A percentile compares a stretch with the other conserved stretches of the same genome.
These are phyloP conservation scores for Podaxis sp. DNA, from an alignment of 768 basidiomycete genomes.

Conservation along the genomic window DNA sequence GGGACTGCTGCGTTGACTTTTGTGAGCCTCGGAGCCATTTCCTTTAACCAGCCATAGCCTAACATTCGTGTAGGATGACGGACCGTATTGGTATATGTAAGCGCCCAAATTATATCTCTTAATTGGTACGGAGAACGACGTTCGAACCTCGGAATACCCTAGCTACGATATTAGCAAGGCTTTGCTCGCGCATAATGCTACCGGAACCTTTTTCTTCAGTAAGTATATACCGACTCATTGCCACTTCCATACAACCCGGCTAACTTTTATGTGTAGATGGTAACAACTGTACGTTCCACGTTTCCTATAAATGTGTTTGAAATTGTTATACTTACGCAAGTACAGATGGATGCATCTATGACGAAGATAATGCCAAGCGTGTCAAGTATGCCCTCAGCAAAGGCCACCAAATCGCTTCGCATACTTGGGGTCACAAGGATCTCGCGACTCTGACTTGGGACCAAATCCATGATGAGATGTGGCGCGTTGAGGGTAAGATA, in stretches of 20 bases:
- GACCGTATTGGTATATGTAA: constrained; percentile 36
- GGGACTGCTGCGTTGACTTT: constrained; percentile 42
- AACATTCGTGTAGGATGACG: constrained; percentile 35
- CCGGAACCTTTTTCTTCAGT: constrained; percentile 47
- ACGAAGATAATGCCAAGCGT: constrained; percentile 20
- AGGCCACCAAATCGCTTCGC: constrained; percentile 40
- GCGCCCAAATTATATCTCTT: constrained; percentile 4
- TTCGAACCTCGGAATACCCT: background rate
- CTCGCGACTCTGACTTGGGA: constrained; percentile 28
- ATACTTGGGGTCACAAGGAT: constrained; percentile 38
- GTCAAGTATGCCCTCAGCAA: constrained; percentile 32
- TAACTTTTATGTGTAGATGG: constrained; percentile 18
- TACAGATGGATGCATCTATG: constrained; percentile 33
- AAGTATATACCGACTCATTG: background rate
- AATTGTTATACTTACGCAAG: background rate
- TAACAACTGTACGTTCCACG: constrained; percentile 22
- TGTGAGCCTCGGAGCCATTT: constrained; percentile 22
- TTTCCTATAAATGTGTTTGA: background rate
- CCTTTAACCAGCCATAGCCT: background rate
- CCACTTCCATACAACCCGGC: no score
- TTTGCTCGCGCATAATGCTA: constrained; percentile 30
- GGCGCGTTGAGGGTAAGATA: constrained; percentile 24
- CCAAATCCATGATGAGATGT: constrained; percentile 27
- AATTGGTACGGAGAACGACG: background rate
- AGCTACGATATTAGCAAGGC: constrained; percentile 34